Evolutionary conservation across 2,329 filamentous ascomycete genomes (phyloP).

Genomic region (Chaetomium sp.): DNA sequence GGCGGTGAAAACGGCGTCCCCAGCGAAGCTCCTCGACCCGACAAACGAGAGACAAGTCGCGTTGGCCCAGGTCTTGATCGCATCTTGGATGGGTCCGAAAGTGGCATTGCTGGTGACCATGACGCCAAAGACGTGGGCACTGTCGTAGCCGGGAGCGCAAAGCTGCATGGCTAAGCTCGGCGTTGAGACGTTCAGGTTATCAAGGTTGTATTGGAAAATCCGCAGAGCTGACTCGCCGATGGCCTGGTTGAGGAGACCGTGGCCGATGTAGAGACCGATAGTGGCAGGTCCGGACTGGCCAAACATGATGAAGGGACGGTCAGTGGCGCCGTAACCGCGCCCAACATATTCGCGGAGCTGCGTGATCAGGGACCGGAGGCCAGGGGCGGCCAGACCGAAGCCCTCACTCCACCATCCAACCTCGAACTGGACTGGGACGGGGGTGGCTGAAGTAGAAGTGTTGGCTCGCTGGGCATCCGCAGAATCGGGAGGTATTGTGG

Average conservation of each 20-base stretch:
- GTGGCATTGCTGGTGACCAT: slow-evolving; percentile 28
- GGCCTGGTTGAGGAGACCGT: slow-evolving; percentile 25
- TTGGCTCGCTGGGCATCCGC: slow-evolving; percentile 1
- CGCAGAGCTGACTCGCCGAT: slow-evolving; percentile 26
- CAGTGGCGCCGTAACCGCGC: slow-evolving; percentile 1
- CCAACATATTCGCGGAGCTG: slow-evolving; percentile 9
- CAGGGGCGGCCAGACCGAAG: slow-evolving; percentile 1
- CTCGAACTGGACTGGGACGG: slow-evolving; percentile 13
- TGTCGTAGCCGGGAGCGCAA: slow-evolving; percentile 27
- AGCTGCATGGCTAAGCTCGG: slow-evolving; percentile 33
- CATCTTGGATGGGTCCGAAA: slow-evolving; percentile 28
- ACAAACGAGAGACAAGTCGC: not conserved
- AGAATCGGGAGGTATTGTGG: not conserved
- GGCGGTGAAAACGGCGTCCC: not conserved
- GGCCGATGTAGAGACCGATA: slow-evolving; percentile 33
- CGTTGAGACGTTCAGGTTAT: slow-evolving; percentile 17
- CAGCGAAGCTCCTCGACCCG: not conserved
- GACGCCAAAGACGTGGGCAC: slow-evolving; percentile 30
- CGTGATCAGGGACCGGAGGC: slow-evolving; percentile 4
- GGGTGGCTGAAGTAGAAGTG: slow-evolving; percentile 2
- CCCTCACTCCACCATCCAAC: slow-evolving; percentile 12
- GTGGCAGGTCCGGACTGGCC: slow-evolving; percentile 11
- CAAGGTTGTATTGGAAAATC: slow-evolving; percentile 24
- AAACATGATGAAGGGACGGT: slow-evolving; percentile 9
- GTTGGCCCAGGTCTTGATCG: slow-evolving; percentile 25